A percentile compares a stretch with the other conserved stretches of the same genome.
phyloP scores from a whole-genome alignment of 2,329 filamentous ascomycete genomes.

The Aspergillus tanneri region DNA sequence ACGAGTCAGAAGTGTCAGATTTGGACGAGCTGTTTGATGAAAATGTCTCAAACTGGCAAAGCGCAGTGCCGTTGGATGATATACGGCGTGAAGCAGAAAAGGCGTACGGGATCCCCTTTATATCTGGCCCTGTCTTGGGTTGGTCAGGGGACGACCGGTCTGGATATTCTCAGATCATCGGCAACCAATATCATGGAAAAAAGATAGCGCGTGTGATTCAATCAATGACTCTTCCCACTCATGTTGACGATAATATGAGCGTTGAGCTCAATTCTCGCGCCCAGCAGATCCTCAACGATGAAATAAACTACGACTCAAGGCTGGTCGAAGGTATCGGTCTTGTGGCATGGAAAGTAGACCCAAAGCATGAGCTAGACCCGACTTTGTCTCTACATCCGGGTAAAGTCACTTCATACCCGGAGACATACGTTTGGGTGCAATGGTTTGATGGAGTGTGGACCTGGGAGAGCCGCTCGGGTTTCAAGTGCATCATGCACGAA shows the following conservation, averaged over 20 bases:
- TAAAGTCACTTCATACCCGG: conserved; percentile 3
- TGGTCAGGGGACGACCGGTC: conserved; percentile 1
- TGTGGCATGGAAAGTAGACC: too few relatives aligned
- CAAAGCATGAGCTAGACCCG: not conserved
- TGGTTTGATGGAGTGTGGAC: conserved; percentile 11
- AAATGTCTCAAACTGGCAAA: not conserved
- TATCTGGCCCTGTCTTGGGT: conserved; percentile 6
- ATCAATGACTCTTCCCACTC: too few relatives aligned
- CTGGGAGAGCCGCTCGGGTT: conserved; percentile 12
- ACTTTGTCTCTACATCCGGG: conserved; percentile 9
- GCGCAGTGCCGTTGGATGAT: not conserved
- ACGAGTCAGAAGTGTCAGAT: not conserved
- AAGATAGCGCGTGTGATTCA: conserved; percentile 6
- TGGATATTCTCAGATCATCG: conserved; percentile 5
- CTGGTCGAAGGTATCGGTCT: not conserved
- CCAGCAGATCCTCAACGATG: not conserved
- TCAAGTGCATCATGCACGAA: conserved; percentile 7
- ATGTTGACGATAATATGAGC: not conserved
- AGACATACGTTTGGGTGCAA: conserved; percentile 12
- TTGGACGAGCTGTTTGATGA: not conserved
- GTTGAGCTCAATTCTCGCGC: not conserved
- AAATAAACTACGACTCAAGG: not conserved
- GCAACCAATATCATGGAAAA: conserved; percentile 8
- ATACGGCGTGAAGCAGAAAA: conserved; percentile 7
- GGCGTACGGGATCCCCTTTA: conserved; percentile 10